Evolutionary conservation across 768 basidiomycete species (phyloP), one percentile per base, ranked within the genome.

Genomic region (Gymnopilus junonius): DNA sequence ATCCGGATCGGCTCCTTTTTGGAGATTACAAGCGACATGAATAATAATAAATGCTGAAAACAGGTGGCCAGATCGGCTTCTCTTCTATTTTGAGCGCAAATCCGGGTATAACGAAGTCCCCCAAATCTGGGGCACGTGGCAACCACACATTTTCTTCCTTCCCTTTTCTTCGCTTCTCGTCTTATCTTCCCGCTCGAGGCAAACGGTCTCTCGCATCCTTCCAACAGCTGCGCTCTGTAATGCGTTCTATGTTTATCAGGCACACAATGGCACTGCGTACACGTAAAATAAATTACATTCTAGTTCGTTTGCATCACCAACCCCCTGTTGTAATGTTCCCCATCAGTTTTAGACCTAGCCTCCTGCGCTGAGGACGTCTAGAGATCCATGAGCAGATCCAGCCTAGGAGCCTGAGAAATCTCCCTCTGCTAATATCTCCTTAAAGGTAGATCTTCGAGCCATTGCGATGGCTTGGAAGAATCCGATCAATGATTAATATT

Each of bases 61-160:
- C 32, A 55, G 40, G 42, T 53, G 45, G 17, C 50, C 61, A 50
- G 59, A 42, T 54, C 55, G 21, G 20, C 48, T 51, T 32, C 29
- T 29, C 43, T 65, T 55, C 68, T 60, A 43, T 51, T 40, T 61
- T 40, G n/a, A 54, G 66, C 37, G 32, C 40, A 46, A 64, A 65
- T 66, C 66, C 66, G 69, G 51, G 51, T 48, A 29, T 62, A 65
- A 63, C 68, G 66, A 65, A 62, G 53, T 43, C 55, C 61, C 48
- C 69, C 63, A 63, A 70, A 70, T 65, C 59, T 61, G 37, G 23
- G 55, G 65, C 69, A 67, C 66, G 67, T 67, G 69, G 62, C 31
- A 59, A 67, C 68, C 64, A 58, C 58, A 50, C 55, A 21, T 32
- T 25, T 50, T 58, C 31, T 23, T 37, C 55, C 17, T 40, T 46